phyloP scores from a whole-genome alignment of 768 basidiomycete species.

The Suillus variegatus region DNA sequence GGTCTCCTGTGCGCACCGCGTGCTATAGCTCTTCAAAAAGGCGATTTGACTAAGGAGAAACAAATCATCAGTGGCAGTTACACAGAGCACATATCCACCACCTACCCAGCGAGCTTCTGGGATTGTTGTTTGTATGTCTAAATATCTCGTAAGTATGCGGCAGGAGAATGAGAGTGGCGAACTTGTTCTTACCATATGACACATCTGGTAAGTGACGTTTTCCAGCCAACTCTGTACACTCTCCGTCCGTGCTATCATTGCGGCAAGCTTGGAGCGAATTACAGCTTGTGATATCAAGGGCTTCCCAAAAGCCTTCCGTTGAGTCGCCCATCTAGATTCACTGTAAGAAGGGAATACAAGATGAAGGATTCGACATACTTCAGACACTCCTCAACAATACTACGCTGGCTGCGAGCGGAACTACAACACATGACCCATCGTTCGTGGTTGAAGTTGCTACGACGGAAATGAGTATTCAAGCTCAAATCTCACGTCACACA shows the following conservation, averaged over 20 bases:
- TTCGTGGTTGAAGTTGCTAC: slow-evolving; percentile 93
- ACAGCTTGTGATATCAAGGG: slow-evolving; percentile 82
- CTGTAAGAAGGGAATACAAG: neutral
- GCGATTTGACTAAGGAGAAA: slow-evolving; percentile 59
- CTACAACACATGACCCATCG: slow-evolving; percentile 89
- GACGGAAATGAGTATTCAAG: neutral
- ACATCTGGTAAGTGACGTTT: slow-evolving; percentile 86
- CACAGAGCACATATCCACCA: neutral
- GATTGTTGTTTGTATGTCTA: slow-evolving; percentile 76
- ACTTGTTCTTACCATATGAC: slow-evolving; percentile 57
- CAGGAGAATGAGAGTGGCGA: neutral
- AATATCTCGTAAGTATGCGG: slow-evolving; percentile 8
- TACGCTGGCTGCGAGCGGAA: slow-evolving; percentile 70
- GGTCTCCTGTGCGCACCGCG: slow-evolving; percentile 75
- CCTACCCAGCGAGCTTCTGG: slow-evolving; percentile 69
- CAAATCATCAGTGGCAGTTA: neutral
- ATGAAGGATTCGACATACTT: slow-evolving; percentile 44
- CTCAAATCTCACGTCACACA: neutral
- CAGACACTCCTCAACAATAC: slow-evolving; percentile 78
- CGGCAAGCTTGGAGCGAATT: slow-evolving; percentile 84
- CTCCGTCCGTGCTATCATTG: slow-evolving; percentile 86
- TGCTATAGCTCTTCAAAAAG: slow-evolving; percentile 77
- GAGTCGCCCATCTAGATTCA: slow-evolving; percentile 69
- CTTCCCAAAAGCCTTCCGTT: slow-evolving; percentile 92
- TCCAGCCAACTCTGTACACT: slow-evolving; percentile 86